Evolutionary conservation across 1,139 yeast species (phyloP).

Genomic region (Suhomyces choctaworum): DNA sequence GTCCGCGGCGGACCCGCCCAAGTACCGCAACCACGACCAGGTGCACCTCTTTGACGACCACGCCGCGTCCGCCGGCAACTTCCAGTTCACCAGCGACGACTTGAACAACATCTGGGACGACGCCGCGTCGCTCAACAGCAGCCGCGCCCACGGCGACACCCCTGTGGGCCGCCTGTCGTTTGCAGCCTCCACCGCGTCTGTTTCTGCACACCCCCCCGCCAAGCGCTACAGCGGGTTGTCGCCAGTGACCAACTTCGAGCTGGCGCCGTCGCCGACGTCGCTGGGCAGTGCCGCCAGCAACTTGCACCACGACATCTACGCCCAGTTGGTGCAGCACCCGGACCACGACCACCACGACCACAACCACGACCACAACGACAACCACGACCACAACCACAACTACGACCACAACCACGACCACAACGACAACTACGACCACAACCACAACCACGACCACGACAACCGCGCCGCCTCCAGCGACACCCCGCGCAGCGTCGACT

Average conservation of each 20-base stretch:
- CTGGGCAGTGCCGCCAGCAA: constrained; percentile 25
- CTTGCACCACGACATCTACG: constrained; percentile 7
- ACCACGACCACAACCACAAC: constrained; percentile 3
- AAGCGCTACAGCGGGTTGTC: constrained; percentile 18
- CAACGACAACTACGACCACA: constrained; percentile 4
- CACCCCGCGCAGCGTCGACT: constrained; percentile 12
- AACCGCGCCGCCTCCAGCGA: constrained; percentile 5
- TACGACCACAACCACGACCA: constrained; percentile 3
- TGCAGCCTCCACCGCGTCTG: constrained; percentile 12
- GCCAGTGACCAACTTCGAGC: constrained; percentile 29
- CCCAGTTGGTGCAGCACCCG: constrained; percentile 4
- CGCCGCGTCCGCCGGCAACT: constrained; percentile 15
- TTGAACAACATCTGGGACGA: constrained; percentile 27
- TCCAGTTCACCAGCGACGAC: constrained; percentile 23
- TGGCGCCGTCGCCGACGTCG: constrained; percentile 22
- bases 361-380: background rate
- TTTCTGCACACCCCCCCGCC: constrained; percentile 11
- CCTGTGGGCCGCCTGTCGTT: constrained; percentile 12
- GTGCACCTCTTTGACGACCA: constrained; percentile 18
- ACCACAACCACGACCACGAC: background rate
- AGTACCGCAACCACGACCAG: constrained; percentile 18
- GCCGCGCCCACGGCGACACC: constrained; percentile 13
- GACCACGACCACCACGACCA: constrained; percentile 2
- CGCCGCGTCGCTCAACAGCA: constrained; percentile 11
- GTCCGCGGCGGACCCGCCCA: constrained; percentile 7